These are phyloP conservation scores for Garcileccinum viscosum DNA, from an alignment of 1,284 basidiomycete genomes.

Conservation along the genomic window DNA sequence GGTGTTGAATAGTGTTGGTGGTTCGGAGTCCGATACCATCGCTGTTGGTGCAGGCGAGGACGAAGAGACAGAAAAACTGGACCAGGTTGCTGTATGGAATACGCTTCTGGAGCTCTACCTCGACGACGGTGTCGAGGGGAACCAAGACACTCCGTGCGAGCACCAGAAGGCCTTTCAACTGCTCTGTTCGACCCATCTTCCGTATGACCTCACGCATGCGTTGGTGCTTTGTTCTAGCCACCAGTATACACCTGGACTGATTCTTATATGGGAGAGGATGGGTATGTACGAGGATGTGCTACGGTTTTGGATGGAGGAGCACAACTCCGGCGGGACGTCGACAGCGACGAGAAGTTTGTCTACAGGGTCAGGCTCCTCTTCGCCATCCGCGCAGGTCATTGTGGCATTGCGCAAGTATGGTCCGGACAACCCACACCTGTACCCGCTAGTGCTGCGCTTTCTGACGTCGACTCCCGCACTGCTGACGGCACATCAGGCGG, in stretches of 20 bases:
- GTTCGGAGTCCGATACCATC: conserved; percentile 16
- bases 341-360: background rate
- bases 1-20: conserved; percentile 53
- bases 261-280: conserved; percentile 90
- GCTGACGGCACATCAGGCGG: conserved; percentile 71
- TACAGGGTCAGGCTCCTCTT: conserved; percentile 23
- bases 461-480: conserved; percentile 81
- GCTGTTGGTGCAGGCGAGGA: conserved; percentile 40
- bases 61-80: conserved; percentile 63
- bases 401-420: conserved; percentile 80
- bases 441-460: conserved; percentile 89
- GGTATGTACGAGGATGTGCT: conserved; percentile 97
- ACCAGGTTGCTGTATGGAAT: conserved; percentile 94
- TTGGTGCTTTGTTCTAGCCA: conserved; percentile 90
- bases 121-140: conserved; percentile 26
- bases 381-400: conserved; percentile 71
- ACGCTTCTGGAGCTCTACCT: conserved; percentile 95
- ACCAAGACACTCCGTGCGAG: conserved; percentile 11
- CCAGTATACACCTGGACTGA: conserved; percentile 83
- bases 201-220: conserved; percentile 91
- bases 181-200: conserved; percentile 67
- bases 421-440: conserved; percentile 72
- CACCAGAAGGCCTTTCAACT: conserved; percentile 71
- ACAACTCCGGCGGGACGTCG: conserved; percentile 45
- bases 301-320: conserved; percentile 86